phyloP scores from a whole-genome alignment of 208 protist genomes.

The Trypanosoma cruzi region DNA sequence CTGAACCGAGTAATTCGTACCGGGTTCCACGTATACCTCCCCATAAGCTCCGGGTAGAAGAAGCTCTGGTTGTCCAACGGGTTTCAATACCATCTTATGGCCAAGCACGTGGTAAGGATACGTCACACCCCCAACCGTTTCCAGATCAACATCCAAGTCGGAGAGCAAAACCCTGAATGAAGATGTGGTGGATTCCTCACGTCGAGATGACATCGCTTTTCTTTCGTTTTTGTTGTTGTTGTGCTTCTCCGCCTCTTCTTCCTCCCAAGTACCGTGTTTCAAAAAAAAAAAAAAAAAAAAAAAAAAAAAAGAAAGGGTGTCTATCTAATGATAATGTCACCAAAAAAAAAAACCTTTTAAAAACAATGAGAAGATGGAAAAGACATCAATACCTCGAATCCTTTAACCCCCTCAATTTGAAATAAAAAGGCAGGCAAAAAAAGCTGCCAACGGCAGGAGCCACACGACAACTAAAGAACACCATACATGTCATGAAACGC shows the following conservation, averaged over 20 bases:
- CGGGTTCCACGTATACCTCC: conserved; percentile 44
- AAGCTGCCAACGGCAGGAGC: neutral
- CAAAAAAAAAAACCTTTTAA: no score
- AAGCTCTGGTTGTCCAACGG: conserved; percentile 33
- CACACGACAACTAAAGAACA: conserved; percentile 19
- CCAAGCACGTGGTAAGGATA: conserved; percentile 77
- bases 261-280: neutral
- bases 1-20: conserved; percentile 27
- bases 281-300: no score
- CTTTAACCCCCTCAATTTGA: no score
- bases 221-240: neutral
- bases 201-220: conserved; percentile 7
- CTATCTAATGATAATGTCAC: no score
- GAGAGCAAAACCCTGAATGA: conserved; percentile 6
- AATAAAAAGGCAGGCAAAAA: no score
- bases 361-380: no score
- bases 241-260: neutral
- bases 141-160: conserved; percentile 44
- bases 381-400: no score
- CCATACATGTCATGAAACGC: conserved; percentile 69
- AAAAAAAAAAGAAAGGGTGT: no score
- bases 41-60: conserved; percentile 54
- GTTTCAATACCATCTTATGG: conserved; percentile 33
- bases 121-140: conserved; percentile 49
- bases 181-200: neutral